Evolutionary conservation across 768 basidiomycete species (phyloP), one percentile per base, ranked within the genome.

Genomic region (Nidularia sp.): DNA sequence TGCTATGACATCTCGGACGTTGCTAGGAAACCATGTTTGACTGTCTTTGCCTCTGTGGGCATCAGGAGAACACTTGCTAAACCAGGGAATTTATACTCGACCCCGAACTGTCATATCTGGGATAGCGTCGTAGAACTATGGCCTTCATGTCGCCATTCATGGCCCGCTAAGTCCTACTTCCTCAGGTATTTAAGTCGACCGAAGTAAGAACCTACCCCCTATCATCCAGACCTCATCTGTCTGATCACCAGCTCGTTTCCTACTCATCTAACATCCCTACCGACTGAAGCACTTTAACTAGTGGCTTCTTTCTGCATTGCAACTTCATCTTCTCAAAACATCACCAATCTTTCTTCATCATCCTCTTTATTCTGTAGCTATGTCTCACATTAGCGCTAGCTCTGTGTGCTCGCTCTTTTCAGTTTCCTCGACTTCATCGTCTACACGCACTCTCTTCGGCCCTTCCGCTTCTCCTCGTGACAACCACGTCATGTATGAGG

Each of bases 401-500:
- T 55, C 58, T 53, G 64, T 63, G 35, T 58, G 57, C 56, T 58
- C 67, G 43, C 50, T 62, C 50, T 59, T 65, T 53, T 57, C 66
- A 39, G 57, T 65, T n/a, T 62, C 62, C 36, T 55, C 62, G 10
- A 55, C 60, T 18, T 55, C 60, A 18, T 56, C 62, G 1, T 63
- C 65, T 51, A 53, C 63, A 13, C 41, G 34, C 25, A 44, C 10
- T 34, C 5, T 51, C 8, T 51, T 51, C 25, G 9, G 35, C 8
- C 50, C 15, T 31, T 18, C 18, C 18, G 18, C 18, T 18, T 18
- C 50, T 8, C 39, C 50, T 18, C 71, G 74, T 39, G 70, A 75
- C 44, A 62, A 65, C 4, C 68, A 74, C 54, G 55, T 62, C 44
- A 67, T 69, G 56, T 75, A 70, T 55, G 65, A 70, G 44, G 70